phyloP scores from a whole-genome alignment of 176 grass and related monocot species.

The Oryza australiensis region DNA sequence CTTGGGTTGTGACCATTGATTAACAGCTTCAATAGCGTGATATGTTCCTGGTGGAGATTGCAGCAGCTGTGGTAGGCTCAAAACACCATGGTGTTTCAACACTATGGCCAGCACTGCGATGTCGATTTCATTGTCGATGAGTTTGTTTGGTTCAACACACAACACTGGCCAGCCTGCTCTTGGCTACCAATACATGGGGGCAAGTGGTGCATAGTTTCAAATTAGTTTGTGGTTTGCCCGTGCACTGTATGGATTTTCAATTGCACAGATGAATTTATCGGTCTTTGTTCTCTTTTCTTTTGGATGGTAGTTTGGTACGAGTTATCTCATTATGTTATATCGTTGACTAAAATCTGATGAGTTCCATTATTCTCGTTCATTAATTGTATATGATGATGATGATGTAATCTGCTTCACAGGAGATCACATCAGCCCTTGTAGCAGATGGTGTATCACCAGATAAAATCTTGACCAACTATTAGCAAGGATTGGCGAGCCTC shows the following conservation, averaged over 20 bases:
- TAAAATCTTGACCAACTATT: slow-evolving; percentile 83
- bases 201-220: background rate
- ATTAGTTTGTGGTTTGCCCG: too few species aligned
- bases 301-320: background rate
- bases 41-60: too few species aligned
- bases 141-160: too few species aligned
- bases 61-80: too few species aligned
- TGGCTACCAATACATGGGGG: too few species aligned
- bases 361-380: background rate
- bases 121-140: too few species aligned
- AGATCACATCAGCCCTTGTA: slow-evolving; percentile 55
- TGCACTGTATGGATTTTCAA: too few species aligned
- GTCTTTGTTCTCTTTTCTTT: background rate
- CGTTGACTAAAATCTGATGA: background rate
- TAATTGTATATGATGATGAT: background rate
- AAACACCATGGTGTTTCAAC: too few species aligned
- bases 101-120: too few species aligned
- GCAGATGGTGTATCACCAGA: slow-evolving; percentile 67
- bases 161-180: too few species aligned
- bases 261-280: background rate
- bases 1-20: too few species aligned
- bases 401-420: slow-evolving; percentile 37
- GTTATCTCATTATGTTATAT: background rate
- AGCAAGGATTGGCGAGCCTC: background rate
- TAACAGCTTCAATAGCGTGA: too few species aligned